Base-by-base conservation (phyloP, 2,329 filamentous ascomycete species). In the Fusarium virguliforme region DNA sequence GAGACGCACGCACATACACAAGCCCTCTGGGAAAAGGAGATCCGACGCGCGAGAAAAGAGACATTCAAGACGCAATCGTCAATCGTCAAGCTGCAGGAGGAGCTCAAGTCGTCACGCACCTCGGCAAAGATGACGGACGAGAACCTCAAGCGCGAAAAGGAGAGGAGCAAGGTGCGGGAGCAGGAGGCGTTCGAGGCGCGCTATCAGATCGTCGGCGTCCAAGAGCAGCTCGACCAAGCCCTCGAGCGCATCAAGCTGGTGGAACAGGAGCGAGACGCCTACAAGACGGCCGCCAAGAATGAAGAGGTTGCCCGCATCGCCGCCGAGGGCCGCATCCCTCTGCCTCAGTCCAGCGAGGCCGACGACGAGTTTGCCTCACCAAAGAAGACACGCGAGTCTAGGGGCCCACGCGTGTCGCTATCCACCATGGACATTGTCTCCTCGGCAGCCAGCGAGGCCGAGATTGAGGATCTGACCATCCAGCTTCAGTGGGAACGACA, bases 241-340 rank as follows among this genome's bases (percentile, higher is more conserved):
- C 84, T 88, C 53, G 89, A 91, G 70, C 87, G 85, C 51, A 84
- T 92, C 72, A 89, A 87, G 77, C 81, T 91, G 34, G 85, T 92
- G 15, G 91, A 94, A 77, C 89, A 92, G 76, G 92, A 95, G 80
- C 90, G 91, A 8, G 92, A 94, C 78, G 89, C 91, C 4, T 87
- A 93, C 76, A 93, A 92, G 81, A 90, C 88, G 3, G 89, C 90
- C 56, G 87, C 92, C 34, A 87, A 92, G 81, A 92, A 92, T 74
- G 91, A 94, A 75, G 91, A 94, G 77, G 87, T 94, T 26, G 88
- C 90, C 22, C 87, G 90, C 55, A 91, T 94, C 59, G 91, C 92
- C 4, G 90, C 91, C 24, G 91, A 94, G 77, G 91, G 91, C 18
- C 87, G 85, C 48, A 87, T 94, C 60, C 90, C 92, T 3, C 82